Base-by-base conservation (phyloP, 495 filamentous ascomycete species). In the Aspergillus taichungensis region DNA sequence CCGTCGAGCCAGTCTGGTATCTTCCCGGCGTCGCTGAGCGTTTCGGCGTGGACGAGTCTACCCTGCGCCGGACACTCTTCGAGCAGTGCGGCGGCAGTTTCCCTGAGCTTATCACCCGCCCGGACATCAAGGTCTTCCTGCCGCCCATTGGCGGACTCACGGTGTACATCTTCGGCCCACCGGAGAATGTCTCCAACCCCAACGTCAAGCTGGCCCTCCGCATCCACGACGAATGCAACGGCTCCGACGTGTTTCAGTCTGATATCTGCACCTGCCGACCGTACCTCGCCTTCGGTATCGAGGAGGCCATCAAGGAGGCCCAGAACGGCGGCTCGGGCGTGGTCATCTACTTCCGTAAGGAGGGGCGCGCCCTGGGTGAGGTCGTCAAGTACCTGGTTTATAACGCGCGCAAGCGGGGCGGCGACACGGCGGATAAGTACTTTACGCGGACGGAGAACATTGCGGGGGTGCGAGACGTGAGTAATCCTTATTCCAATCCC, bases 291-390 rank as follows among this genome's bases (percentile, higher is more conserved):
- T 95, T 88, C 61, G 88, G 88, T 34, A 86, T 95, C 49, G 87
- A 92, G 57, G 88, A 95, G 62, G 88, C 88, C 13, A 87, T 95
- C 46, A 91, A 87, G 62, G 84, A 94, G 67, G 88, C 88, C 13
- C 88, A 94, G 65, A 82, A 80, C 27, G 88, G 88, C 41, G 88
- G 88, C 33, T 87, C 80, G 50, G 88, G 88, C 43, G 88, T 95
- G 14, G 88, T 94, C 40, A 92, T 95, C 60, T 95, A 95, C 66
- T 95, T 95, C 77, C 83, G 88, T 40, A 95, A 95, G 63, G 88
- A 95, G 67, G 88, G 88, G 10, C 75, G 88, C 43, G 88, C 88
- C 29, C 69, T 94, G 3, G 88, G 88, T 9, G 88, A 95, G 65
- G 88, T 95, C 10, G 94, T 89, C 29, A 95, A 95, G 75, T 86